These are phyloP conservation scores for Cladosporium sp. DNA, from an alignment of 2,329 filamentous ascomycete species.

Conservation along the genomic window DNA sequence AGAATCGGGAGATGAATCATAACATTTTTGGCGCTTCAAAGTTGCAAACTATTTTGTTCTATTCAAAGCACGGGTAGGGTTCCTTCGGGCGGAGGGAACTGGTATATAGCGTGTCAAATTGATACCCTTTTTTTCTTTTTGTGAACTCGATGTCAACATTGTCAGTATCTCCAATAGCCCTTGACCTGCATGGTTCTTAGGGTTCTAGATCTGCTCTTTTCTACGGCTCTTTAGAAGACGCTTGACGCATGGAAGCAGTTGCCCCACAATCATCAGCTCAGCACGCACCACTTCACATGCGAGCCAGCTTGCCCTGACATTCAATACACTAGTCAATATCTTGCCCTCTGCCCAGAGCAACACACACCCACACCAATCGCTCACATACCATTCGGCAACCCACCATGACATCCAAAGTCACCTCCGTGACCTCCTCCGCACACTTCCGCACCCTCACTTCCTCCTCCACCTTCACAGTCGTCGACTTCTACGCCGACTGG, in stretches of 20 bases:
- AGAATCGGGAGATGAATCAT: background rate
- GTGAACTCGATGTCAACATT: background rate
- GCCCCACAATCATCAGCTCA: background rate
- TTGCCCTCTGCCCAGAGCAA: too few relatives aligned
- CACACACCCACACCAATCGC: background rate
- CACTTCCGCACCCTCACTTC: constrained; percentile 30
- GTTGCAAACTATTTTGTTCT: background rate
- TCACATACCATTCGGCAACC: background rate
- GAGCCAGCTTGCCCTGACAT: background rate
- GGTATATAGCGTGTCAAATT: constrained; percentile 12
- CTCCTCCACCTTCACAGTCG: constrained; percentile 30
- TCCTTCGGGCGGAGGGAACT: background rate
- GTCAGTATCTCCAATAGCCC: background rate
- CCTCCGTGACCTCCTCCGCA: constrained; percentile 25
- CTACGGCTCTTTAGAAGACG: background rate
- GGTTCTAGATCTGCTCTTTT: background rate
- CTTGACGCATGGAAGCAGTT: background rate
- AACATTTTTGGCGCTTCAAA: background rate
- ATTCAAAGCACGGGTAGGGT: background rate
- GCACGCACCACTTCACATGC: constrained; percentile 6
- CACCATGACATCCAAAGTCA: constrained; percentile 26
- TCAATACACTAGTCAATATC: too few relatives aligned
- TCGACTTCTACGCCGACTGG: constrained; percentile 42
- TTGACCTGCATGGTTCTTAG: background rate
- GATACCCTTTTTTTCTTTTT: constrained; percentile 7